Percentiles rank a stretch among this genome's conserved stretches.
phyloP scores from a whole-genome alignment of 2,329 filamentous ascomycete species.

The Verticillium nonalfalfae region DNA sequence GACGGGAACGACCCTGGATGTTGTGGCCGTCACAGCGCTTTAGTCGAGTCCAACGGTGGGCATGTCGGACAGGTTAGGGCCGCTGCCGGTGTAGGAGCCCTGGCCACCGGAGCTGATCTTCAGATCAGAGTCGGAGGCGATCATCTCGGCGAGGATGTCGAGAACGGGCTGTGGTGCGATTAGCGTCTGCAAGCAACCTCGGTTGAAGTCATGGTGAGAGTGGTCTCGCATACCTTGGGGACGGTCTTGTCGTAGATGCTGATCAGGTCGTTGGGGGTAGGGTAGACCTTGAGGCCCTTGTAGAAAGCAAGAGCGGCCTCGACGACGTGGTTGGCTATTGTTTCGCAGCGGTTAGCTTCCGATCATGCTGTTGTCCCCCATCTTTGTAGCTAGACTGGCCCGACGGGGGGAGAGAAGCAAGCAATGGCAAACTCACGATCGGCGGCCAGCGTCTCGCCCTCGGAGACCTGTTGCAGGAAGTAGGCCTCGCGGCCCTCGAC shows the following conservation, averaged over 20 bases:
- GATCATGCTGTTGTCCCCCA: background rate
- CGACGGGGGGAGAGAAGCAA: background rate
- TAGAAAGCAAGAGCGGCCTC: slow-evolving; percentile 95
- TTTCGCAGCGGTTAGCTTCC: slow-evolving; percentile 8
- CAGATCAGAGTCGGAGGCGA: slow-evolving; percentile 77
- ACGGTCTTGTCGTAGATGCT: slow-evolving; percentile 98
- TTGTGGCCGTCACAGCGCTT: slow-evolving; percentile 7
- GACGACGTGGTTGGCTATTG: slow-evolving; percentile 34
- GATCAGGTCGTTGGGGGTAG: slow-evolving; percentile 86
- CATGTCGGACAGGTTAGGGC: slow-evolving; percentile 39
- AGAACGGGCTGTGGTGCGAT: slow-evolving; percentile 65
- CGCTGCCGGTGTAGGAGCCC: slow-evolving; percentile 27
- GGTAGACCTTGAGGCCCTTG: slow-evolving; percentile 98
- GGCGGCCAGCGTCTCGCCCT: slow-evolving; percentile 75
- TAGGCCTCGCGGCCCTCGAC: slow-evolving; percentile 91
- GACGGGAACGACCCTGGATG: background rate
- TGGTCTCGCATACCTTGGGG: slow-evolving; percentile 62
- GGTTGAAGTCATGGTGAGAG: background rate
- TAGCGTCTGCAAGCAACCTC: slow-evolving; percentile 6
- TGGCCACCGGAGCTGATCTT: slow-evolving; percentile 40
- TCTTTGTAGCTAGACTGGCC: background rate
- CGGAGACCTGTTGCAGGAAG: slow-evolving; percentile 93
- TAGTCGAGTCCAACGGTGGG: slow-evolving; percentile 49
- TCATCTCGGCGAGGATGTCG: slow-evolving; percentile 96
- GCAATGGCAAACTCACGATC: slow-evolving; percentile 58